Evolutionary conservation across 2,329 filamentous ascomycete species (phyloP), one percentile per base, ranked within the genome.

Genomic region (Stylonectria norvegica): DNA sequence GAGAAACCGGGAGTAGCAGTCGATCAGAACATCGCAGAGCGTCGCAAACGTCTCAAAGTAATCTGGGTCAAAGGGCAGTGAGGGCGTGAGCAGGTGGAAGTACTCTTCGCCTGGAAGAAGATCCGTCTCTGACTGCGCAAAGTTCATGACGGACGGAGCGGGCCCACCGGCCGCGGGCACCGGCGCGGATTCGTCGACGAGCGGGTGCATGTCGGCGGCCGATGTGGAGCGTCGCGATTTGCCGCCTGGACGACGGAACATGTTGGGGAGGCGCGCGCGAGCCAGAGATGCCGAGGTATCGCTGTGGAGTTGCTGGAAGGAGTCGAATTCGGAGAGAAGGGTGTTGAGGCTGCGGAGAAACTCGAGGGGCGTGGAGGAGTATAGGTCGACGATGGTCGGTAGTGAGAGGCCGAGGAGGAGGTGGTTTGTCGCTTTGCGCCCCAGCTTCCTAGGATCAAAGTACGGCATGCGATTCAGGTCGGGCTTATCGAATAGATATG

Each of bases 1-100:
- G 55, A 94, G 71, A 19, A 98, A 79, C 39, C 83, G 80, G 23
- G 82, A 81, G 67, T 98, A 98, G 58, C 83, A 88, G 63, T 97
- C 93, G 55, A 96, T 94, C 46, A 98, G 70, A 3, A 95, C 88
- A 60, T 98, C 93, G 68, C 93, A 97, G 5, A 98, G 74, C 10
- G 93, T 96, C 11, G 89, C 85, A 68, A 97, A 97, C 0, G 90
- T 96, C 68, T 94, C 89, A 64, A 91, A 93, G 58, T 95, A 98
- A 65, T 98, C 93, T 0, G 93, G 93, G 50, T 97, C 90, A 59
- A 98, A 98, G 0, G 93, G 93, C 34, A 98, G 69, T 12, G 83
- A 85, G 0, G 93, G 93, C n/a, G 91, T 97, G 15, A 96, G 75
- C 2, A 98, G 74, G 61, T 91, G 83, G 0, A 82, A 81, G 63